Conservation (phyloP, 1,139 yeast species). For the Sugiyamaella castrensis region DNA sequence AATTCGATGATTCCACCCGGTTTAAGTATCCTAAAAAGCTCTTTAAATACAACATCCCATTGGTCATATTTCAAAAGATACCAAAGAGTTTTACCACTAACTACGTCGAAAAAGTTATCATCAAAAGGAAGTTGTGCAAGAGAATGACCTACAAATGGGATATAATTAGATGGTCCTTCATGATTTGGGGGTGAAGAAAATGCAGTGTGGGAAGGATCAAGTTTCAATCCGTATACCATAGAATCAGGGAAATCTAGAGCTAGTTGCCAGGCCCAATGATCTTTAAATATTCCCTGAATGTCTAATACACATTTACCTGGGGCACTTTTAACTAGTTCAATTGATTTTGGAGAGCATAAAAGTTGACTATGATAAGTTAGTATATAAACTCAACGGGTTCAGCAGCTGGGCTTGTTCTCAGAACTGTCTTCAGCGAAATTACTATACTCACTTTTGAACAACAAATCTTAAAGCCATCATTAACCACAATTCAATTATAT, state of each 20-base stretch:
- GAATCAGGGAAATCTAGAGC: conserved; percentile 40
- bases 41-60: conserved; percentile 39
- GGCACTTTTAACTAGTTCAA: conserved; percentile 3
- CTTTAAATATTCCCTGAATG: conserved; percentile 35
- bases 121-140: conserved; percentile 37
- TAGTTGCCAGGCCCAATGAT: conserved; percentile 43
- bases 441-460: conserved; percentile 27
- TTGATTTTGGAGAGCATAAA: conserved; percentile 20
- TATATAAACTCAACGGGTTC: too few relatives aligned
- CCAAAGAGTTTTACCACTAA: conserved; percentile 38
- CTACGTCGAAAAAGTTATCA: conserved; percentile 37
- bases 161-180: conserved; percentile 36
- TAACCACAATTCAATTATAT: conserved; percentile 36
- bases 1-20: conserved; percentile 43
- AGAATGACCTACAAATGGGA: conserved; percentile 34
- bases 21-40: conserved; percentile 40
- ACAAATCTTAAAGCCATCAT: conserved; percentile 34
- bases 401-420: too few relatives aligned
- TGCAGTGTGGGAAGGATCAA: conserved; percentile 22
- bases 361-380: too few relatives aligned
- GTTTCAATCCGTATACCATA: conserved; percentile 36
- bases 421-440: too few relatives aligned
- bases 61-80: conserved; percentile 32
- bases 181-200: conserved; percentile 17
- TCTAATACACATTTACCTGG: conserved; percentile 27